Evolutionary conservation across 140 eudicot genomes (phyloP).

Genomic region (Flaveria floridana): DNA sequence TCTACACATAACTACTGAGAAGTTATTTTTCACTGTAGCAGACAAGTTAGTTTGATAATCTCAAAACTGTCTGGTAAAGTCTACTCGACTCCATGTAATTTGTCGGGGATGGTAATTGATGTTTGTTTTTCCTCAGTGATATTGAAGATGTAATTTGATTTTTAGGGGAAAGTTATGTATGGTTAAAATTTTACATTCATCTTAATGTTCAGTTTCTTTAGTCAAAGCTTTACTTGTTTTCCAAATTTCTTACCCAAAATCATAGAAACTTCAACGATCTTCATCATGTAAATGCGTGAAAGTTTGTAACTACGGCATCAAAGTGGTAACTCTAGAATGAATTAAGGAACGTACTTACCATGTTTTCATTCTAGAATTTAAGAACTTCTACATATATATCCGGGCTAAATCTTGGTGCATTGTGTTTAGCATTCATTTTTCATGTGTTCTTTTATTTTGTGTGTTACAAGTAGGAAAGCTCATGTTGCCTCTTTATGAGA

Average conservation of each 20-base stretch:
- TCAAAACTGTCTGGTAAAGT: neutral
- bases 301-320: neutral
- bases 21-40: neutral
- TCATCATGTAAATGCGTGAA: neutral
- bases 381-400: neutral
- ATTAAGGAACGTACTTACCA: neutral
- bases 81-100: neutral
- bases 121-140: neutral
- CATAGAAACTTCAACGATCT: neutral
- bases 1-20: neutral
- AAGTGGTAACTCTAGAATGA: neutral
- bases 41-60: conserved; percentile 1
- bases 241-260: neutral
- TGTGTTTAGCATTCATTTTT: neutral
- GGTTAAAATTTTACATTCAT: neutral
- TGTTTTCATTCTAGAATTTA: neutral
- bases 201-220: neutral
- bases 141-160: neutral
- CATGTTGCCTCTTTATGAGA: neutral
- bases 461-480: neutral
- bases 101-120: neutral
- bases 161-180: neutral
- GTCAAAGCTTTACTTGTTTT: neutral
- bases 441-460: neutral
- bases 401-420: neutral